These are phyloP conservation scores for Symmetrospora coprosmae DNA, from an alignment of 768 basidiomycete species.

Conservation along the genomic window DNA sequence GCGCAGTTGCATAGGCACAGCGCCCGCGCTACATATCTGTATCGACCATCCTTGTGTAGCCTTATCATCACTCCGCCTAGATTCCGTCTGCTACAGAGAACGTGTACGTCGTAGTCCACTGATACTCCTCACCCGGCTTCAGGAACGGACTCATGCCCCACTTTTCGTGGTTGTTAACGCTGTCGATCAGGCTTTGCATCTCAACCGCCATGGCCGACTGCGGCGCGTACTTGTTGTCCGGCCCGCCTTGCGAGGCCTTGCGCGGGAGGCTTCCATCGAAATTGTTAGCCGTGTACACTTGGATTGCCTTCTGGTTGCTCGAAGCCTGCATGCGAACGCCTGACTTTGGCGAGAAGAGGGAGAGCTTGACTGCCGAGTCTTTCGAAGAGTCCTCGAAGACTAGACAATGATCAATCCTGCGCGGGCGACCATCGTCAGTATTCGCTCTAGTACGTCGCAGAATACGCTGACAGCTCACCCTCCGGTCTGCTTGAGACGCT, in stretches of 20 bases:
- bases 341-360: slow-evolving; percentile 44
- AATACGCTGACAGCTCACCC: slow-evolving; percentile 45
- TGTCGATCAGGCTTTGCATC: slow-evolving; percentile 43
- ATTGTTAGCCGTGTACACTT: too few relatives aligned
- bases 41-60: too few relatives aligned
- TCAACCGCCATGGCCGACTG: slow-evolving; percentile 46
- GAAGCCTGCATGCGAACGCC: slow-evolving; percentile 48
- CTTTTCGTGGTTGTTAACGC: slow-evolving; percentile 48
- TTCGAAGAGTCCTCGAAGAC: slow-evolving; percentile 38
- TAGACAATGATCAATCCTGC: slow-evolving; percentile 45
- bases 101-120: slow-evolving; percentile 1
- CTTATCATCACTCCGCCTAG: too few relatives aligned
- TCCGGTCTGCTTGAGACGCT: slow-evolving; percentile 37
- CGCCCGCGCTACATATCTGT: too few relatives aligned
- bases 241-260: slow-evolving; percentile 44
- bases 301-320: slow-evolving; percentile 45
- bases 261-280: slow-evolving; percentile 39
- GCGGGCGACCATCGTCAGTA: too few relatives aligned
- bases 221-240: slow-evolving; percentile 36
- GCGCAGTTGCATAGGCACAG: too few relatives aligned
- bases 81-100: too few relatives aligned
- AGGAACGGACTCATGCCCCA: slow-evolving; percentile 48
- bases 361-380: slow-evolving; percentile 35
- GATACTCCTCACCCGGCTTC: slow-evolving; percentile 29
- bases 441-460: too few relatives aligned